Evolutionary conservation across 257 asterid species (phyloP), one percentile per base, ranked within the genome.

Genomic region (Galeopsis tetrahit): DNA sequence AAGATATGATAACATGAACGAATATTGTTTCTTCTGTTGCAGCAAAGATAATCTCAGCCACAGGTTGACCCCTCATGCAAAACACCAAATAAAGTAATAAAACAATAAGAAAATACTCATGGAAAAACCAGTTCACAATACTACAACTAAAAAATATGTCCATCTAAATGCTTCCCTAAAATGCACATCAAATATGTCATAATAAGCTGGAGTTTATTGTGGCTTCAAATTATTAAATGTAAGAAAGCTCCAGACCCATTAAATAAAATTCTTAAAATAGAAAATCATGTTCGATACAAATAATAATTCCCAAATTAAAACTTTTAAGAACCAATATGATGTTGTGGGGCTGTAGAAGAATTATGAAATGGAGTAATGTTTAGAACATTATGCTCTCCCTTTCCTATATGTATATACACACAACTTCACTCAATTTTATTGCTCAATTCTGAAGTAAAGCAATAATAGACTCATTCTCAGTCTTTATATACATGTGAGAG

Each of bases 11-110:
- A 72, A 87, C 98, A 73, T 95, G 99, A 76, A 88, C 98, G 56
- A 89, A 95, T 74, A 95, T 85, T 63, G 99, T 86, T 80, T 95
- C 99, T 80, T 95, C 98, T 0, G 98, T 85, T 44, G 97, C 97
- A 51, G 95, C 87, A 87, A 95, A 95, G 77, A 95, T 79, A 82
- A 92, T 90, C 85, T 95, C 99, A 39, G 85, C 84, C 83, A 95
- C 96, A 69, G 97, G 99, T 76, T 95, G 97, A 52, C 96, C 98
- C 83, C 84, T 90, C 96, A 98, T 95, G 78, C 86, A 87, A 69
- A 67, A 75, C 78, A 81, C 70, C 82, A 44, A 48, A 3, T 35
- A 57, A 51, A 14, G 11, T 57, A 62, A 46, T 34, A 42, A 10
- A 8, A 65, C 59, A 75, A 66, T 59, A 68, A 64, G 17, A 73